Base-by-base conservation (phyloP, 345 rosid genomes). In the Kandelia obovata region DNA sequence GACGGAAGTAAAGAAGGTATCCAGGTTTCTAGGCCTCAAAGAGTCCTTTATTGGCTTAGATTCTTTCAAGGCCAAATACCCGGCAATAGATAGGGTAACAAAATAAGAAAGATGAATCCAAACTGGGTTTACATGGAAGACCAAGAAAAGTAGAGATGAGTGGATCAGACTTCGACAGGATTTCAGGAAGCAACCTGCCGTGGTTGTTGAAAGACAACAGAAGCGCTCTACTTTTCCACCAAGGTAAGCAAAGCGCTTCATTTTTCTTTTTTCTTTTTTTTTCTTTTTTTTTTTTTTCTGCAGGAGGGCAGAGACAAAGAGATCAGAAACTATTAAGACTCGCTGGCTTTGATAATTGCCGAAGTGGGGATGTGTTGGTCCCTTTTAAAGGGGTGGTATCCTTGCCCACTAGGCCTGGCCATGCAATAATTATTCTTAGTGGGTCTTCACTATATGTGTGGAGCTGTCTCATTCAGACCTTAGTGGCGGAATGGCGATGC, bases 1-100 rank as follows among this genome's bases (percentile, higher is more conserved):
- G 19, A 86, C 85, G 17, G 91, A 86, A 5, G 93, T 92, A 83
- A 92, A 92, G 79, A 84, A 89, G 46, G 80, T 19, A 39, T 92
- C 96, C 6, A 88, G 15, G 67, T 73, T 72, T 57, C 60, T 79
- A 21, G 83, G 91, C 39, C 10, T 61, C 3, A 57, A 74, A 13
- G 71, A 67, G 35, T 35, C 43, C 5, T 2, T 70, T 83, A 73
- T 85, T 9, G 94, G 82, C 53, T 47, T 7, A 5, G 27, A 52
- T 26, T 30, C 66, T 51, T 65, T 65, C 7, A 71, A 46, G 28
- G 53, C 19, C 1, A 55, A 32, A 28, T 46, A 51, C 23, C 75
- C 75, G 3, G 66, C 26, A 26, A 66, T 30, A 20, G 70, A 72
- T 0, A 72, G 16, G 1, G 61, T 34, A 6, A 59, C 0, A 27